Evolutionary conservation across 2,329 filamentous ascomycete species (phyloP).

Genomic region (Colletotrichum truncatum): DNA sequence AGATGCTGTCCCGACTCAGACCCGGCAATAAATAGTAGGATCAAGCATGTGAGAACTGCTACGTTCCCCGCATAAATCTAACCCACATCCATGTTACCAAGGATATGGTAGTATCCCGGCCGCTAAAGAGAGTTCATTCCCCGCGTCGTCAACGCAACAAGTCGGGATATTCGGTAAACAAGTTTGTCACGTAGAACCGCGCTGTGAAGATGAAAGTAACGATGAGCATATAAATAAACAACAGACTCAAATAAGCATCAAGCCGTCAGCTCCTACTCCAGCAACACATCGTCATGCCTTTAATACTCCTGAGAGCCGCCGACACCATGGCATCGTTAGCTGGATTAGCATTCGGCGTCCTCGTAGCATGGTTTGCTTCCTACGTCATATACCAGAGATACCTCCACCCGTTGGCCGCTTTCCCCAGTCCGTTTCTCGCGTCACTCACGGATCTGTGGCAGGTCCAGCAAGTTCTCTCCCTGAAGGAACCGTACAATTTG

Average conservation of each 20-base stretch:
- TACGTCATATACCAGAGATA: constrained; percentile 16
- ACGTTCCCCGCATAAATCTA: too few species aligned
- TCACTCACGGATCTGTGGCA: constrained; percentile 18
- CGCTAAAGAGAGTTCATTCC: neutral
- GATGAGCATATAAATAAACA: too few species aligned
- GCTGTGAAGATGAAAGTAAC: too few species aligned
- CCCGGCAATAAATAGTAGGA: too few species aligned
- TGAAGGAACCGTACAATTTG: constrained; percentile 14
- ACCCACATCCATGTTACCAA: neutral
- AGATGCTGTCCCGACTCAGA: too few species aligned
- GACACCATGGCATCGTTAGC: neutral
- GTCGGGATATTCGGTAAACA: neutral
- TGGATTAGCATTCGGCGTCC: neutral
- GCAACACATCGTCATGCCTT: neutral
- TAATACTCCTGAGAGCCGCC: neutral
- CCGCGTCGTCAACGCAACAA: neutral
- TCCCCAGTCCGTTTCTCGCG: constrained; percentile 11
- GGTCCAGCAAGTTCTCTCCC: constrained; percentile 11
- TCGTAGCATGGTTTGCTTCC: neutral
- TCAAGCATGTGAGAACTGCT: too few species aligned
- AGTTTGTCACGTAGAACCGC: neutral
- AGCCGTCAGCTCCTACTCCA: too few species aligned
- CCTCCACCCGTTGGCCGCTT: constrained; percentile 4
- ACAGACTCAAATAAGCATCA: too few species aligned
- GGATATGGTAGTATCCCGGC: neutral